Conservation (phyloP, 176 grass and related monocot species). For the Microstegium vimineum region DNA sequence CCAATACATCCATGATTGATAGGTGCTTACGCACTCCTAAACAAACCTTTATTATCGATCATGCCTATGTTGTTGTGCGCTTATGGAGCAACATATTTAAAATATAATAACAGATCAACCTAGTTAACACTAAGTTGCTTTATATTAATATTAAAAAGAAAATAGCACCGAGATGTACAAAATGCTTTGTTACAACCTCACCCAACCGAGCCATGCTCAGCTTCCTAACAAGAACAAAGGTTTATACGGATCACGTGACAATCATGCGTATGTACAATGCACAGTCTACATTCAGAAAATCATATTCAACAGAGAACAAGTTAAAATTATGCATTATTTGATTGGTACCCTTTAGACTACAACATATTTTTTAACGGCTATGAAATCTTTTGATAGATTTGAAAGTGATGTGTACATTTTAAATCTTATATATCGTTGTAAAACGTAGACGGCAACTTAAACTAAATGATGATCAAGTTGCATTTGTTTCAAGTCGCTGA, state of each 20-base stretch:
- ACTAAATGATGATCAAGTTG: not conserved
- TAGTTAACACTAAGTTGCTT: not conserved
- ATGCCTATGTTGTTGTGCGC: not conserved
- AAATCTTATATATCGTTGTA: not conserved
- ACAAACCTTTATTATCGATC: no score
- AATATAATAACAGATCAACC: not conserved
- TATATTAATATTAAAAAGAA: not conserved
- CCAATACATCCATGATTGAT: not conserved
- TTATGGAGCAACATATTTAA: not conserved
- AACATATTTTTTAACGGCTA: not conserved
- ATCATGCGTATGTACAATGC: not conserved
- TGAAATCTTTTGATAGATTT: slow-evolving; percentile 2
- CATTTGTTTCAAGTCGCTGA: not conserved
- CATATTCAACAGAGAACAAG: not conserved
- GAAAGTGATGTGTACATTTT: not conserved
- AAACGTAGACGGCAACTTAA: not conserved
- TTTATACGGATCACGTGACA: not conserved
- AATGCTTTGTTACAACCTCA: no score
- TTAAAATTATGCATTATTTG: not conserved
- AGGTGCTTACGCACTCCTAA: not conserved
- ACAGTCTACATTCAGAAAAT: not conserved
- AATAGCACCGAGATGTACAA: no score
- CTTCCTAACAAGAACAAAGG: no score
- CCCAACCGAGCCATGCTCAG: no score
- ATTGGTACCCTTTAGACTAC: not conserved